Conservation (phyloP, 495 filamentous ascomycete genomes). For the Trichoderma orchidacearum region DNA sequence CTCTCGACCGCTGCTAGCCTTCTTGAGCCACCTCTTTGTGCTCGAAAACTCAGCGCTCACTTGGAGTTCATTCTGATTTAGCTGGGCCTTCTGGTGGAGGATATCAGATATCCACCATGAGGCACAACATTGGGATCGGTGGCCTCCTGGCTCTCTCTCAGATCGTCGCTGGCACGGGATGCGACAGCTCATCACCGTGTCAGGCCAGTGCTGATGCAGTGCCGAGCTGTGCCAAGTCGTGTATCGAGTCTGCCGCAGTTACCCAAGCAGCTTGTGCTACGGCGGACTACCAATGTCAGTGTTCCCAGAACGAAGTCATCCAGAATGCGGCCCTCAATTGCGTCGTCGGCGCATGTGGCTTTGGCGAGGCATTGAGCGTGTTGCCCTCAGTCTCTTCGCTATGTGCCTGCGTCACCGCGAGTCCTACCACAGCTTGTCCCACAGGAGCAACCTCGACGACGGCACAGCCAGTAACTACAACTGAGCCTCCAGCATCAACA, state of each 20-base stretch:
- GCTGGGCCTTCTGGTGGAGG: not conserved
- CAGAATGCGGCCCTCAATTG: not conserved
- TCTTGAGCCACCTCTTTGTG: too few relatives aligned
- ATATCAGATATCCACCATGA: not conserved
- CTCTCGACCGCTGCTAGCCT: too few relatives aligned
- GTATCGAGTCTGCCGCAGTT: constrained; percentile 2
- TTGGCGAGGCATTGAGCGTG: not conserved
- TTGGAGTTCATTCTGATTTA: not conserved
- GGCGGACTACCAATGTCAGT: constrained; percentile 3
- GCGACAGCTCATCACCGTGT: not conserved
- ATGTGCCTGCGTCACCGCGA: not conserved
- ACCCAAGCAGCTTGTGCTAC: not conserved
- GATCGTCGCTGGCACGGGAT: not conserved
- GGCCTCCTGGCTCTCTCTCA: not conserved
- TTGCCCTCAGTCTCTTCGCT: not conserved
- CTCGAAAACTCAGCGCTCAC: not conserved
- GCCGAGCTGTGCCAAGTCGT: not conserved
- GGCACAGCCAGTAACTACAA: not conserved
- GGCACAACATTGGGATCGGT: not conserved
- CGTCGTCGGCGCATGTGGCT: constrained; percentile 1
- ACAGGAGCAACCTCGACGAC: not conserved
- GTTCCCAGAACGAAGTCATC: not conserved
- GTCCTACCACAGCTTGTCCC: not conserved
- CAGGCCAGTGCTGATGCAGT: not conserved
- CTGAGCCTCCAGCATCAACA: not conserved